phyloP scores from a whole-genome alignment of 345 rosid genomes.

The Lagerstroemia speciosa region DNA sequence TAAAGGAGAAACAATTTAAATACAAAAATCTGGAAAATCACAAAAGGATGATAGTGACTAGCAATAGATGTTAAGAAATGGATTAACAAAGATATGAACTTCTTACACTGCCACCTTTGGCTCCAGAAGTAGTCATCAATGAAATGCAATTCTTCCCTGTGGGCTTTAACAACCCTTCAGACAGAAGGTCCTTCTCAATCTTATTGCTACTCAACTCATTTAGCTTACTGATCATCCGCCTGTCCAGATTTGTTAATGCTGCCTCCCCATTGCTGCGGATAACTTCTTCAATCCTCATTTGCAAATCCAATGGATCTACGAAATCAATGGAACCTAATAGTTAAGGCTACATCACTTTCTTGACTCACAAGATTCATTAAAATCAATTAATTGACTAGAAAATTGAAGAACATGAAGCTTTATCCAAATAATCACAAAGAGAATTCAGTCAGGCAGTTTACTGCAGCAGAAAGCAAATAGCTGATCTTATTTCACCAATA shows the following conservation, averaged over 20 bases:
- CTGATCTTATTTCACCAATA: background rate
- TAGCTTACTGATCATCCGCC: conserved; percentile 60
- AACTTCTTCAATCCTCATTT: conserved; percentile 55
- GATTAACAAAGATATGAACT: background rate
- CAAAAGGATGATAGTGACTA: too few species aligned
- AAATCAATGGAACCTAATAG: background rate
- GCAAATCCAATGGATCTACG: conserved; percentile 54
- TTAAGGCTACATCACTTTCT: background rate
- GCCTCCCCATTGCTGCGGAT: conserved; percentile 74
- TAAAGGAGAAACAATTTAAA: background rate
- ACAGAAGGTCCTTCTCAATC: conserved; percentile 59
- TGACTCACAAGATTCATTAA: background rate
- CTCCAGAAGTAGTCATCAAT: conserved; percentile 97
- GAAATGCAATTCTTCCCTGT: conserved; percentile 82
- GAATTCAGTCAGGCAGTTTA: background rate
- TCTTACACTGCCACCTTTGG: conserved; percentile 93
- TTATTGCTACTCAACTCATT: conserved; percentile 62
- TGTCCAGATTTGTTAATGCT: conserved; percentile 66
- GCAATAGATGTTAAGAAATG: background rate
- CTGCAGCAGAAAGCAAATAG: background rate
- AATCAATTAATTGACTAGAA: background rate
- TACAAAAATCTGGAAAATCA: background rate
- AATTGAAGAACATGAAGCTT: background rate
- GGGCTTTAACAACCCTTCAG: conserved; percentile 75
- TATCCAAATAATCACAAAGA: background rate